Percentiles rank a stretch among this genome's conserved stretches.
Evolutionary conservation across 345 rosid genomes (phyloP).

Genomic region (Conringia planisiliqua): DNA sequence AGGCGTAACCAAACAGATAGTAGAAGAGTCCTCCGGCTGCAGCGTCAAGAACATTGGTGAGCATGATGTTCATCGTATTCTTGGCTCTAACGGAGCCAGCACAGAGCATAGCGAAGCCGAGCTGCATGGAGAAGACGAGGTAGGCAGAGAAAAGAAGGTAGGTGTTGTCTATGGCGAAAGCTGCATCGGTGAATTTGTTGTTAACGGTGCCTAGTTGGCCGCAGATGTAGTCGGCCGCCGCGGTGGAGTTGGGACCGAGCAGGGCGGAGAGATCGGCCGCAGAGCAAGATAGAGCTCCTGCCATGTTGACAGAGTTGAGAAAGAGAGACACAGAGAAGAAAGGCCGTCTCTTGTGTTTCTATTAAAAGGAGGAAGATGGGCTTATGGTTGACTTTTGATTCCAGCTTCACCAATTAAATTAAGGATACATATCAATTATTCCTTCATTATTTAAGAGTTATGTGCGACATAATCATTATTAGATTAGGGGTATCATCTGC

Average conservation of each 20-base stretch:
- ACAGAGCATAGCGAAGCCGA: slow-evolving; percentile 91
- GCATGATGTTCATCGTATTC: slow-evolving; percentile 92
- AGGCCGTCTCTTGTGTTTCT: background rate
- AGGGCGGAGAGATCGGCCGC: slow-evolving; percentile 40
- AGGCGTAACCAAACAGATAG: slow-evolving; percentile 82
- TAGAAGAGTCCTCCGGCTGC: slow-evolving; percentile 81
- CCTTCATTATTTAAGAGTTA: background rate
- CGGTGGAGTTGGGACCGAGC: slow-evolving; percentile 56
- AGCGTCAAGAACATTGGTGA: slow-evolving; percentile 83
- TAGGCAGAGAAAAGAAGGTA: slow-evolving; percentile 84
- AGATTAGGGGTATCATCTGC: background rate
- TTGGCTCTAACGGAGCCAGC: slow-evolving; percentile 93
- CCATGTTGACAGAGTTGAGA: slow-evolving; percentile 16
- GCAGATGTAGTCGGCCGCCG: slow-evolving; percentile 61
- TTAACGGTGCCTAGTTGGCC: slow-evolving; percentile 23
- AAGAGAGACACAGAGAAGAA: slow-evolving; percentile 4
- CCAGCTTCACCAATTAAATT: background rate
- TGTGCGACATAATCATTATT: background rate
- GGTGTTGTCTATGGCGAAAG: slow-evolving; percentile 63
- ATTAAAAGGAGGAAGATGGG: background rate
- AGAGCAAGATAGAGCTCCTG: slow-evolving; percentile 37
- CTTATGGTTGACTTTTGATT: slow-evolving; percentile 7
- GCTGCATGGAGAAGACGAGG: slow-evolving; percentile 84
- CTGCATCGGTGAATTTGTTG: slow-evolving; percentile 40
- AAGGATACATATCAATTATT: background rate